Conservation (phyloP, 139 green algal genomes). For the Chlamydomonas incerta region DNA sequence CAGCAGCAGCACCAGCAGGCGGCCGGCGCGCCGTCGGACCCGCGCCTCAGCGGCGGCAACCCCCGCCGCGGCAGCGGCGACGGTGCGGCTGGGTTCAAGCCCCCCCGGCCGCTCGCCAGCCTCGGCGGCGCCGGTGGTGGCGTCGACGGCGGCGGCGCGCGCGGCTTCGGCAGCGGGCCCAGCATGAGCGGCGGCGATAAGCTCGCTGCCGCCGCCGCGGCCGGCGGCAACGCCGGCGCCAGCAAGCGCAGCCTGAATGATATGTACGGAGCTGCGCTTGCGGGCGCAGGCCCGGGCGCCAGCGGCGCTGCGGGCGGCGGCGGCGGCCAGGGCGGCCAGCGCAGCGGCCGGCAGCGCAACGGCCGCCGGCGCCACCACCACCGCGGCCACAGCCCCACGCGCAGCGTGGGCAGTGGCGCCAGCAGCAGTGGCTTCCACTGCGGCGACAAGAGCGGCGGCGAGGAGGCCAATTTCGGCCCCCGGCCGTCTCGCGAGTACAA, state of each 20-base stretch:
- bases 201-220: no score
- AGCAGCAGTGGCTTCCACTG: slow-evolving; percentile 58
- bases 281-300: not conserved
- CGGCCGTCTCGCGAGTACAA: slow-evolving; percentile 47
- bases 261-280: not conserved
- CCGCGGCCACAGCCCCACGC: slow-evolving; percentile 40
- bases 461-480: slow-evolving; percentile 55
- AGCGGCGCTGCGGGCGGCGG: no score
- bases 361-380: slow-evolving; percentile 38
- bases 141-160: not conserved
- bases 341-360: not conserved
- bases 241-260: slow-evolving; percentile 22
- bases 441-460: slow-evolving; percentile 51
- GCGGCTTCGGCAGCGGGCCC: no score
- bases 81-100: not conserved
- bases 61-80: not conserved
- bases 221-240: not conserved
- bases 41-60: slow-evolving; percentile 1
- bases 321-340: no score
- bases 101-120: not conserved
- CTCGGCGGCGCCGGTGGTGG: not conserved
- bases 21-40: not conserved
- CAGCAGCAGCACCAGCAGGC: not conserved
- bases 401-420: slow-evolving; percentile 57
- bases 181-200: no score